A percentile compares a stretch with the other conserved stretches of the same genome.
These are phyloP conservation scores for Saitoella complicata DNA, from an alignment of 805 yeast species.

Conservation along the genomic window DNA sequence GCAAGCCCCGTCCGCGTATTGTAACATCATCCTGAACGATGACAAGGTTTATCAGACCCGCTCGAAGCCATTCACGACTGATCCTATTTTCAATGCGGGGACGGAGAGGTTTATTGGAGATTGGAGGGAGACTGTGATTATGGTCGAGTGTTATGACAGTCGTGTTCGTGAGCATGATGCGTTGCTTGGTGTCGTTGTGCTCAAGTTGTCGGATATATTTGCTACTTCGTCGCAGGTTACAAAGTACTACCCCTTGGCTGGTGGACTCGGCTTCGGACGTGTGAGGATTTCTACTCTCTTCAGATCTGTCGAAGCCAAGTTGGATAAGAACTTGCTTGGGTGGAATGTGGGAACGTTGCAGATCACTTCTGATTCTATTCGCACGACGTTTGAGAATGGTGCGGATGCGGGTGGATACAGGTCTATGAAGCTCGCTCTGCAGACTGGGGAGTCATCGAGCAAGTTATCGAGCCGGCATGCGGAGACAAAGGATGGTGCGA, in stretches of 20 bases:
- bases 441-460: background rate
- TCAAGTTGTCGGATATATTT: background rate
- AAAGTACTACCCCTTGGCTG: background rate
- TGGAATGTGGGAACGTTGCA: conserved; percentile 3
- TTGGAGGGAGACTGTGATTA: conserved; percentile 1
- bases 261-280: conserved; percentile 3
- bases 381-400: background rate
- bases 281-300: conserved; percentile 1
- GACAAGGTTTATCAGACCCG: background rate
- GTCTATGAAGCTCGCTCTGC: background rate
- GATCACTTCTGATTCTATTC: background rate
- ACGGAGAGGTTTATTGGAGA: conserved; percentile 1
- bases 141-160: background rate
- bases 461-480: background rate
- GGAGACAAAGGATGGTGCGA: background rate
- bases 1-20: conserved; percentile 1
- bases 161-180: conserved; percentile 2
- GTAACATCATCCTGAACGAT: conserved; percentile 1
- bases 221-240: conserved; percentile 1
- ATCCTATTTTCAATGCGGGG: conserved; percentile 1
- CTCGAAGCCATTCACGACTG: background rate
- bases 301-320: background rate
- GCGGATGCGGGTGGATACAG: background rate
- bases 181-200: background rate
- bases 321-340: background rate